Base-by-base conservation (phyloP, 2,329 filamentous ascomycete species). In the Colletotrichum tamarilloi region DNA sequence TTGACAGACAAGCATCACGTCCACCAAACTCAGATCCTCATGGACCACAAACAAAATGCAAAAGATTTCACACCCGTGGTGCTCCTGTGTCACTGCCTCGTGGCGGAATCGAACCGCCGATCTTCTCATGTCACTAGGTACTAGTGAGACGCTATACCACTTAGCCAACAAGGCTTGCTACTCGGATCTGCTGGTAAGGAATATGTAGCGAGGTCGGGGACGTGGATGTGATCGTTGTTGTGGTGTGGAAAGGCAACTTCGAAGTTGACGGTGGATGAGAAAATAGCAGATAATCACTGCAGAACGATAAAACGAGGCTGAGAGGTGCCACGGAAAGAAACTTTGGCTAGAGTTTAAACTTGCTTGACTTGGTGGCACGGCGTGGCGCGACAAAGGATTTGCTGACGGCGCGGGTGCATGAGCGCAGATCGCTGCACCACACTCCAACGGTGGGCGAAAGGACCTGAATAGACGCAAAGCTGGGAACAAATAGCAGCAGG, bases 111-210 rank as follows among this genome's bases (percentile, higher is more conserved):
- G 74, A 75, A 75, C 74, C 58, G 66, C 67, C 69, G 74, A 75
- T 75, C 74, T 75, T 69, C 64, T 75, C 74, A 75, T 75, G 42
- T 49, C 42, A n/a, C 42, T 49, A 49, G 19, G 19, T 75, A 75
- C 74, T 75, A 75, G 74, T 75, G 74, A 75, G 64, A 66, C 74
- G 74, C 74, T 75, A 60, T 75, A 75, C 74, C 74, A 75, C 74
- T 75, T 46, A 75, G 74, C 74, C 74, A 75, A 75, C 74, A 74
- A 74, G 74, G 74, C 74, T 56, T 72, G 59, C 1, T 30, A 1
- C 1, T 0, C 0, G 0, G 7, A 0, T 0, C 8, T 9, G 0
- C 8, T 5, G 12, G 7, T 11, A 28, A n/a, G 4, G 4, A 38
- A 64, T 55, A 64, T 55, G 14, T 55, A 55, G 46, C 14, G 30